phyloP scores from a whole-genome alignment of 2,329 filamentous ascomycete genomes.

The Penicillium psychrosexuale region DNA sequence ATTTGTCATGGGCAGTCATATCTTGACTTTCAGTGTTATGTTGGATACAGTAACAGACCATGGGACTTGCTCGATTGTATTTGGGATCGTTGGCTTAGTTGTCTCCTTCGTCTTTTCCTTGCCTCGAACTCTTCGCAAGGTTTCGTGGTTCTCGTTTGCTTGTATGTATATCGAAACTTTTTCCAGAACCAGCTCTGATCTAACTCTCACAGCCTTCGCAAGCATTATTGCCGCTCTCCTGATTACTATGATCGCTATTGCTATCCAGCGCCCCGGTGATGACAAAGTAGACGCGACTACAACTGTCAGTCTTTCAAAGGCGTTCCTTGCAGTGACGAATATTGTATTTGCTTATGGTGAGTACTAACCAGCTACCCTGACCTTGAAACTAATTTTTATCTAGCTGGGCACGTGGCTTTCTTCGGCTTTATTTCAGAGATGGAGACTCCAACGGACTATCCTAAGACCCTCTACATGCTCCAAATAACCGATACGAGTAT shows the following conservation, averaged over 20 bases:
- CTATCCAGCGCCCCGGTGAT: conserved; percentile 46
- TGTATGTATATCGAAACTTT: conserved; percentile 36
- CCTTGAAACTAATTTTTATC: conserved; percentile 20
- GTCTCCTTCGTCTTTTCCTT: conserved; percentile 57
- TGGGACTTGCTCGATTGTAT: conserved; percentile 60
- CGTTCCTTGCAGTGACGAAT: conserved; percentile 60
- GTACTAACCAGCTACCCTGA: conserved; percentile 6
- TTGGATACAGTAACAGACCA: conserved; percentile 61
- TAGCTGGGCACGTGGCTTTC: conserved; percentile 61
- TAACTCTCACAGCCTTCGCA: conserved; percentile 49
- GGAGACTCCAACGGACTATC: conserved; percentile 56
- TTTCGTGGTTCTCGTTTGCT: conserved; percentile 57
- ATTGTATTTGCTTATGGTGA: conserved; percentile 66
- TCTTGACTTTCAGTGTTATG: conserved; percentile 65
- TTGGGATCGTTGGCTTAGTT: conserved; percentile 54
- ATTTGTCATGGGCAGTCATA: conserved; percentile 66
- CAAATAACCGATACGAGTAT: conserved; percentile 57
- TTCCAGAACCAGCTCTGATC: not conserved
- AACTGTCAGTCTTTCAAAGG: conserved; percentile 45
- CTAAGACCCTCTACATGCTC: conserved; percentile 59
- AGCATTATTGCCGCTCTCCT: conserved; percentile 62
- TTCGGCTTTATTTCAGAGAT: conserved; percentile 65
- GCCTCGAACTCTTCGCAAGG: conserved; percentile 58
- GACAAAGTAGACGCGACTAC: conserved; percentile 33
- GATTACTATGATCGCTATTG: conserved; percentile 64